Evolutionary conservation across 495 filamentous ascomycete species (phyloP).

Genomic region (Podospora pseudopauciseta): DNA sequence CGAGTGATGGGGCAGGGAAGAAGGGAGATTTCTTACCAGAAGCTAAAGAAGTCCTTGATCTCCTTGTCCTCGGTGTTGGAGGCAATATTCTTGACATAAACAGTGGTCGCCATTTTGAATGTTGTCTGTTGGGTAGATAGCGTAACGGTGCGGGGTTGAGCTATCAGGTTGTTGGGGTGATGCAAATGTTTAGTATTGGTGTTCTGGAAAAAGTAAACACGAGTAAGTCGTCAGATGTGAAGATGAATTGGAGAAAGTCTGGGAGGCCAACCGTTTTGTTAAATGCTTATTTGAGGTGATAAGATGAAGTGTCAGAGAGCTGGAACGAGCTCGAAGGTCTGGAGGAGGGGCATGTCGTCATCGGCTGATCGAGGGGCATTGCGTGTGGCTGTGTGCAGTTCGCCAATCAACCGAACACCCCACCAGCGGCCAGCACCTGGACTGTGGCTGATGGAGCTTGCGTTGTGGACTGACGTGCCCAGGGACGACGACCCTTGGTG

Average conservation of each 20-base stretch:
- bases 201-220: background rate
- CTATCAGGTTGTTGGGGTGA: constrained; percentile 1
- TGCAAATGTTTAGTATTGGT: constrained; percentile 9
- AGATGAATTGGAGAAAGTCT: constrained; percentile 1
- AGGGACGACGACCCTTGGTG: background rate
- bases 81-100: constrained; percentile 76
- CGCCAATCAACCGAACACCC: background rate
- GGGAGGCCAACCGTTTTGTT: background rate
- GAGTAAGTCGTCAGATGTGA: background rate
- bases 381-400: constrained; percentile 8
- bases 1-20: background rate
- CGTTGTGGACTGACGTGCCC: background rate
- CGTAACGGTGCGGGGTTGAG: constrained; percentile 1
- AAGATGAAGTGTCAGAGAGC: constrained; percentile 15
- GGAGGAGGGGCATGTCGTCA: constrained; percentile 30
- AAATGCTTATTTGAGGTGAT: background rate
- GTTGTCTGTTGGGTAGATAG: constrained; percentile 17
- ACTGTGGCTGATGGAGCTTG: background rate
- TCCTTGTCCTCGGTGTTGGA: constrained; percentile 78
- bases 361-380: constrained; percentile 21
- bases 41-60: constrained; percentile 95
- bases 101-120: constrained; percentile 33
- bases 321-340: constrained; percentile 10
- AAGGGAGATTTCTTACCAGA: constrained; percentile 63
- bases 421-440: background rate